Evolutionary conservation across 106 monocot genomes (phyloP).

Genomic region (Hemerocallis citrina): DNA sequence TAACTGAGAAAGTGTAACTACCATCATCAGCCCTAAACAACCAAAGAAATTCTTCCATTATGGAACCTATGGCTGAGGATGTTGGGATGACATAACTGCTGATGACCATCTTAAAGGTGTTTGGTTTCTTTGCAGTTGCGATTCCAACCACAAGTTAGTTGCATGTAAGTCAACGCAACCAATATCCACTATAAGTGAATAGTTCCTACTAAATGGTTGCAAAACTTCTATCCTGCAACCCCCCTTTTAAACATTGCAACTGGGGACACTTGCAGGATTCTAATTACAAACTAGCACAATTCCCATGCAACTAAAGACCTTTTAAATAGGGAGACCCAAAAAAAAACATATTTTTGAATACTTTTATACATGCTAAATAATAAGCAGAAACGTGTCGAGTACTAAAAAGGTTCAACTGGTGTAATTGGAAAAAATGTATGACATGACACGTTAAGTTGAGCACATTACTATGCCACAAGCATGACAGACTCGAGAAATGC

Average conservation of each 20-base stretch:
- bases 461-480: not conserved
- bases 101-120: conserved; percentile 18
- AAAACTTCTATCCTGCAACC: too few relatives aligned
- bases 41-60: conserved; percentile 10
- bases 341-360: not conserved
- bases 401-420: not conserved
- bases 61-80: conserved; percentile 8
- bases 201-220: too few relatives aligned
- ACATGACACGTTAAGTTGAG: too few relatives aligned
- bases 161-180: too few relatives aligned
- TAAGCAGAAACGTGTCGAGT: not conserved
- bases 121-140: too few relatives aligned
- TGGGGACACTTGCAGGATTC: too few relatives aligned
- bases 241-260: too few relatives aligned
- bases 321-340: not conserved
- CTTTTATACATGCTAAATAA: not conserved
- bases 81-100: conserved; percentile 17
- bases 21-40: conserved; percentile 27
- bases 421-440: too few relatives aligned
- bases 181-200: too few relatives aligned
- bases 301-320: too few relatives aligned
- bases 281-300: too few relatives aligned
- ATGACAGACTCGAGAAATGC: not conserved
- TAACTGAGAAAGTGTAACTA: conserved; percentile 44
- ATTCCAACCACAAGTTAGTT: too few relatives aligned